Evolutionary conservation across 1,139 yeast species (phyloP).

Genomic region (Kodamaea fungicola): DNA sequence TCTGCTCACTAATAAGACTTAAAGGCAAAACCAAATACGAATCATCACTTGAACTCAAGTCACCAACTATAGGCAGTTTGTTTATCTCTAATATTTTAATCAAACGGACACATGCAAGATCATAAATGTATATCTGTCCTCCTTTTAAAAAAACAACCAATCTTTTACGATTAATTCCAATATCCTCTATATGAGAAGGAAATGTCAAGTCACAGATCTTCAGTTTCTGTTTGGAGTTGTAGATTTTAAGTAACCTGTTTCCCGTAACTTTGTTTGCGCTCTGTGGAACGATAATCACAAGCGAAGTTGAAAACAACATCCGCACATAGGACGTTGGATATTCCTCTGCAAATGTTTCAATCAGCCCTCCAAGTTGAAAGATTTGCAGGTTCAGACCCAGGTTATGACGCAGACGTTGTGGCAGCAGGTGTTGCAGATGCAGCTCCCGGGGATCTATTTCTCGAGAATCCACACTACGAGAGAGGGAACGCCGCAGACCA

Average conservation of each 20-base stretch:
- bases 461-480: conserved; percentile 2
- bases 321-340: conserved; percentile 38
- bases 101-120: conserved; percentile 67
- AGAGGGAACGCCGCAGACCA: conserved; percentile 4
- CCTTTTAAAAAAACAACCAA: conserved; percentile 55
- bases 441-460: conserved; percentile 1
- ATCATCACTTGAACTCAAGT: conserved; percentile 46
- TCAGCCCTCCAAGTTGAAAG: conserved; percentile 1
- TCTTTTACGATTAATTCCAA: conserved; percentile 64
- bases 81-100: conserved; percentile 54
- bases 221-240: conserved; percentile 65
- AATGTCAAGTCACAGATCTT: conserved; percentile 70
- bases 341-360: neutral
- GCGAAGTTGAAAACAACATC: conserved; percentile 69
- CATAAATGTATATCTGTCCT: conserved; percentile 69
- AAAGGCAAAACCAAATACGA: conserved; percentile 45
- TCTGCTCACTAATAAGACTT: conserved; percentile 22
- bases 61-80: conserved; percentile 28
- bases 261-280: conserved; percentile 38
- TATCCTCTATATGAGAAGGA: conserved; percentile 57
- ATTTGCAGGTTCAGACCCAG: conserved; percentile 4
- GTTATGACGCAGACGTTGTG: conserved; percentile 3
- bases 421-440: neutral
- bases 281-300: conserved; percentile 59
- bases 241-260: conserved; percentile 52